phyloP scores from a whole-genome alignment of 139 green algal species.

The Tetradesmus obliquus region DNA sequence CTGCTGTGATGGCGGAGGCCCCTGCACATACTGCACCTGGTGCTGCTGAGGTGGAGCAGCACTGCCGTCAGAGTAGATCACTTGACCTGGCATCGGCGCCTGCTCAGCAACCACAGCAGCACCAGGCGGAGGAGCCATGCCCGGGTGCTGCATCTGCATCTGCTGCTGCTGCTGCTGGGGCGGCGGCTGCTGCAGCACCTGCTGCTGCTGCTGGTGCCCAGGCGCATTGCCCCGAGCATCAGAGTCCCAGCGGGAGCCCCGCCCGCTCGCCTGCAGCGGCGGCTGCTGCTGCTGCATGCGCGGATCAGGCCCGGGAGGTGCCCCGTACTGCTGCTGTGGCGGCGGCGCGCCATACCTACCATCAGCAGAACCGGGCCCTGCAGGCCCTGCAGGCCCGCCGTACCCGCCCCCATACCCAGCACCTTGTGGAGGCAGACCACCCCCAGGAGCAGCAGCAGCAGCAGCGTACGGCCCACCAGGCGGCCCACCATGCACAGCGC shows the following conservation, averaged over 20 bases:
- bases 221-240: background rate
- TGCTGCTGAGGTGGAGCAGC: constrained; percentile 12
- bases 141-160: background rate
- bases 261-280: background rate
- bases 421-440: background rate
- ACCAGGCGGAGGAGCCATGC: background rate
- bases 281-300: background rate
- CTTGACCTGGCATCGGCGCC: background rate
- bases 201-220: background rate
- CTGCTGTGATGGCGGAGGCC: background rate
- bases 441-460: constrained; percentile 4
- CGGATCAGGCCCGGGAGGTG: background rate
- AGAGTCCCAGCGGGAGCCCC: constrained; percentile 29
- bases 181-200: background rate
- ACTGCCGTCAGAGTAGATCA: background rate
- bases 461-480: background rate
- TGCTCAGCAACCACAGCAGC: background rate
- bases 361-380: background rate
- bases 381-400: background rate
- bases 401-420: background rate
- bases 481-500: background rate
- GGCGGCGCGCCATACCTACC: background rate
- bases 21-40: background rate
- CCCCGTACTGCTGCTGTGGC: constrained; percentile 20
- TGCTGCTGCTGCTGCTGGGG: background rate